Evolutionary conservation across 169 alveolate species (phyloP).

Genomic region (Babesia sp.): DNA sequence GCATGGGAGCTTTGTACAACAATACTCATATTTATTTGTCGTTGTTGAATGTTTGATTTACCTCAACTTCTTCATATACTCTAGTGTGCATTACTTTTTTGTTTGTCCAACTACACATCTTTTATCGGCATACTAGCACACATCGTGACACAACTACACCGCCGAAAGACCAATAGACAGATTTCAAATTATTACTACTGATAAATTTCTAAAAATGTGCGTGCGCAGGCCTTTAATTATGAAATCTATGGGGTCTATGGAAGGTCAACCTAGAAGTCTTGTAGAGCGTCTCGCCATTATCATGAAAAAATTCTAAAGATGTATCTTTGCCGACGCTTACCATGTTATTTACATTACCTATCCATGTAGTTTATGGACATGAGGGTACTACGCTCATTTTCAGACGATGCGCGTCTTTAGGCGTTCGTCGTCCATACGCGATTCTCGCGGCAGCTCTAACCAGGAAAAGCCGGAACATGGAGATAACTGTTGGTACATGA

Average conservation of each 20-base stretch:
- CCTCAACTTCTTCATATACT: too few relatives aligned
- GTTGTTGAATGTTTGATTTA: too few relatives aligned
- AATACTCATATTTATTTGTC: too few relatives aligned
- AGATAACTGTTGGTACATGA: neutral
- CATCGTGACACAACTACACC: neutral
- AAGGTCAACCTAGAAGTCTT: neutral
- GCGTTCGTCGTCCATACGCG: conserved; percentile 11
- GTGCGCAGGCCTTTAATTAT: neutral
- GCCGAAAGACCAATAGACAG: neutral
- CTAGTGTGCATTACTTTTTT: too few relatives aligned
- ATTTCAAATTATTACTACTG: too few relatives aligned
- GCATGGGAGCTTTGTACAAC: too few relatives aligned
- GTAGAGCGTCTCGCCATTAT: neutral
- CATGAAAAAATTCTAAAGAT: too few relatives aligned
- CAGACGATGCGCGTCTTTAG: neutral
- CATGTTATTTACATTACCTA: neutral
- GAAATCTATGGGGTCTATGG: conserved; percentile 6
- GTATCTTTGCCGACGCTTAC: neutral
- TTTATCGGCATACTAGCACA: neutral
- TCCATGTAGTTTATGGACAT: neutral
- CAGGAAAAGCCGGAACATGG: neutral
- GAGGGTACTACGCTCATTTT: neutral
- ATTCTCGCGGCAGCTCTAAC: conserved; percentile 16
- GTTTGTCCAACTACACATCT: too few relatives aligned
- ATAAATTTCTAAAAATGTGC: neutral